Percentiles rank a stretch among this genome's conserved stretches.
These are phyloP conservation scores for Cryptococcus amylolentus DNA, from an alignment of 1,284 basidiomycete species.

Conservation along the genomic window DNA sequence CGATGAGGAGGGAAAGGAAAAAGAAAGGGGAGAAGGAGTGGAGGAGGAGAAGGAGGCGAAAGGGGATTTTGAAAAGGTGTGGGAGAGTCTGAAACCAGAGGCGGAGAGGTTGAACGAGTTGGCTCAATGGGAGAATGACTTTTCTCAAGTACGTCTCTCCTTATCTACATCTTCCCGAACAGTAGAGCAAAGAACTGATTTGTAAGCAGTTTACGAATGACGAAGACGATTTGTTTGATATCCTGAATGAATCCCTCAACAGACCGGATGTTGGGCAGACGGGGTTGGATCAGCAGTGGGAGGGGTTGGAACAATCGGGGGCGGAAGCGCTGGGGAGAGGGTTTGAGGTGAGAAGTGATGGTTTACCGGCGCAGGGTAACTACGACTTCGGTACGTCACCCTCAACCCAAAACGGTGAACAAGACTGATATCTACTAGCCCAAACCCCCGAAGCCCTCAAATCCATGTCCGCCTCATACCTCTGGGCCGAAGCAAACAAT, in stretches of 20 bases:
- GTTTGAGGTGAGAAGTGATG: slow-evolving; percentile 52
- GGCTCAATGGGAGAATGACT: slow-evolving; percentile 84
- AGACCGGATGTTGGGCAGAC: slow-evolving; percentile 39
- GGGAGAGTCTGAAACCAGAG: slow-evolving; percentile 52
- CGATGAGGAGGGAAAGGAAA: slow-evolving; percentile 19
- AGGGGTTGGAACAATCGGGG: slow-evolving; percentile 32
- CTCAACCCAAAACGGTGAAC: background rate
- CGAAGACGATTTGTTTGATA: slow-evolving; percentile 46
- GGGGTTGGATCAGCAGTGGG: slow-evolving; percentile 37
- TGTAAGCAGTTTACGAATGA: slow-evolving; percentile 38
- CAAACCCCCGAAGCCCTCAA: background rate
- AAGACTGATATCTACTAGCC: background rate
- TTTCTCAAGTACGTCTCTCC: slow-evolving; percentile 59
- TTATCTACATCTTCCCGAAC: background rate
- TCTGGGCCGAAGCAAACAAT: slow-evolving; percentile 31
- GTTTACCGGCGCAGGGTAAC: slow-evolving; percentile 64
- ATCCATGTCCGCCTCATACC: slow-evolving; percentile 3
- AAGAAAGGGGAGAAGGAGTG: slow-evolving; percentile 50
- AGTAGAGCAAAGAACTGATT: background rate
- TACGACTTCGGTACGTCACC: slow-evolving; percentile 66
- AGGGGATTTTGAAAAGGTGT: slow-evolving; percentile 51
- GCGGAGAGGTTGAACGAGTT: slow-evolving; percentile 57
- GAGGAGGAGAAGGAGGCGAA: slow-evolving; percentile 49
- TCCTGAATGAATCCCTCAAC: slow-evolving; percentile 42
- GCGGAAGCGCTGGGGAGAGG: slow-evolving; percentile 4